Evolutionary conservation across 2,329 filamentous ascomycete genomes (phyloP).

Genomic region (Cryoendolithus antarcticus): DNA sequence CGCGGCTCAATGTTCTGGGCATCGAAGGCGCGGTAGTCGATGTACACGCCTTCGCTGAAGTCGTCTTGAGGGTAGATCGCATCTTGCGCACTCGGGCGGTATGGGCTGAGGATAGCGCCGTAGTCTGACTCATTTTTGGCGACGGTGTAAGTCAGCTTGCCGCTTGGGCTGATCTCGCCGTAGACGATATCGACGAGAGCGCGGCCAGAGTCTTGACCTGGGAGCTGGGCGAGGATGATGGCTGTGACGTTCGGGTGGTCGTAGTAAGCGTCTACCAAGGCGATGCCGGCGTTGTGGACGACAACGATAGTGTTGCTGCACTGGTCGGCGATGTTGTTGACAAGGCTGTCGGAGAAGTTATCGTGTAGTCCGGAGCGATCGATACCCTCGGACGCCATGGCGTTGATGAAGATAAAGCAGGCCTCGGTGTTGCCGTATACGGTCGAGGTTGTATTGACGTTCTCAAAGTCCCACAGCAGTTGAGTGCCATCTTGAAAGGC

Average conservation of each 20-base stretch:
- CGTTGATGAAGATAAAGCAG: slow-evolving; percentile 22
- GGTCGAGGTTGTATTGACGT: slow-evolving; percentile 10
- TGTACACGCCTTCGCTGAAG: slow-evolving; percentile 31
- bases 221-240: slow-evolving; percentile 17
- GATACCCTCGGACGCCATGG: slow-evolving; percentile 14
- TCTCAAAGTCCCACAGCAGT: slow-evolving; percentile 15
- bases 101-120: slow-evolving; percentile 14
- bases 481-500: slow-evolving; percentile 11
- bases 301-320: slow-evolving; percentile 21
- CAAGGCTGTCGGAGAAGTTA: slow-evolving; percentile 15
- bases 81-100: neutral
- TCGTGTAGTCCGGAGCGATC: slow-evolving; percentile 18
- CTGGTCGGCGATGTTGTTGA: slow-evolving; percentile 18
- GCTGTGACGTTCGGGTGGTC: slow-evolving; percentile 21
- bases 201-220: slow-evolving; percentile 18
- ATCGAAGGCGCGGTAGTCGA: slow-evolving; percentile 35
- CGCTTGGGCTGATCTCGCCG: slow-evolving; percentile 17
- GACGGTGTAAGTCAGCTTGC: slow-evolving; percentile 21
- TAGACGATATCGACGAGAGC: slow-evolving; percentile 19
- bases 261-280: slow-evolving; percentile 19
- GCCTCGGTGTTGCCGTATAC: slow-evolving; percentile 14
- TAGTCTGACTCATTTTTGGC: slow-evolving; percentile 20
- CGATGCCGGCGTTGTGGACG: slow-evolving; percentile 20
- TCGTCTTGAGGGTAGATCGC: slow-evolving; percentile 11
- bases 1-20: slow-evolving; percentile 28